Evolutionary conservation across 768 basidiomycete species (phyloP), one percentile per base, ranked within the genome.

Genomic region (Mycena amicta): DNA sequence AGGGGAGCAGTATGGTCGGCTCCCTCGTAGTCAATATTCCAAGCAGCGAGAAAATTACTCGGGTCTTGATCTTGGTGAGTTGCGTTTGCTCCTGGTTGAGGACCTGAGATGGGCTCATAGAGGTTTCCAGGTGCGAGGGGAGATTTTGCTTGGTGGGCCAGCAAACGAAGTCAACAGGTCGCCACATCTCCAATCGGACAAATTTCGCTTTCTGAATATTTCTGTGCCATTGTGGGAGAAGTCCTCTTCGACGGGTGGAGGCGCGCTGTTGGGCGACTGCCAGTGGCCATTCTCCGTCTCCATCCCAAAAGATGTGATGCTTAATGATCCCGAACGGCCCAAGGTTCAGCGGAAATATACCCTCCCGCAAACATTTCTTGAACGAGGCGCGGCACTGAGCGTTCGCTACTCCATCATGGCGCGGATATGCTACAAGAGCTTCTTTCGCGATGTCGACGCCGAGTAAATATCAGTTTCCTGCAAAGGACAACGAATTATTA

Each of bases 351-450:
- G 47, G 52, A 50, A 29, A 18, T 60, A 63, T 43, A 11, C 25
- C 27, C 55, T 64, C 26, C 62, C 62, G 0, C 59, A 56, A 26
- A 64, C 59, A 2, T 59, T 63, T 27, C 50, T 60, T 12, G 62
- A 64, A 49, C 40, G 59, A 12, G 18, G 13, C 39, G 40, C 45
- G 23, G 22, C 25, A 16, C 53, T 31, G 29, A 61, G 31, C n/a
- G 53, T 41, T 1, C 49, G 55, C 33, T 64, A 60, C 43, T 26
- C 23, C 39, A 22, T 61, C 2, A 57, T 31, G 3, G 60, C 52
- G 15, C 43, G 41, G 13, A 58, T 60, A 12, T 12, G 23, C 25
- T 49, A 25, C 47, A 49, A 49, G 27, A 28, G 12, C 12, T 4
- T 49, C 5, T 28, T 49, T 28, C 47, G 22, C 12, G 47, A 49